Conservation (phyloP, 2,329 filamentous ascomycete species). For the Nectriaceae sp. region DNA sequence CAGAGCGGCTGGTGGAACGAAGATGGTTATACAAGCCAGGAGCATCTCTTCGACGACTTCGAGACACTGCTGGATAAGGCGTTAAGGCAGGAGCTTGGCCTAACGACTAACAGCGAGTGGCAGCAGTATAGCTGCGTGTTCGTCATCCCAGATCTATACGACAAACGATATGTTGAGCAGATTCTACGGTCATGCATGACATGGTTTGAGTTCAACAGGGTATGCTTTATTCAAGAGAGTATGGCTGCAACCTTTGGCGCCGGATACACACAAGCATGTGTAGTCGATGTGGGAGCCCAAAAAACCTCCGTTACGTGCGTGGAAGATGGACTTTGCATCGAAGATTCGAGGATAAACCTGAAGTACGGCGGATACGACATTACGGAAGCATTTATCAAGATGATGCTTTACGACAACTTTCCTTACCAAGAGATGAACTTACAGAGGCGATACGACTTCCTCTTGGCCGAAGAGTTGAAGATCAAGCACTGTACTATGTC, state of each 20-base stretch:
- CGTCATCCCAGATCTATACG: slow-evolving; percentile 94
- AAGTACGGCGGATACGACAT: slow-evolving; percentile 94
- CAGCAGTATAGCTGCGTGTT: slow-evolving; percentile 94
- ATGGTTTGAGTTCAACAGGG: slow-evolving; percentile 84
- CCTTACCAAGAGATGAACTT: slow-evolving; percentile 95
- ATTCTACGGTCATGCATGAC: slow-evolving; percentile 82
- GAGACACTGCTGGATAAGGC: slow-evolving; percentile 85
- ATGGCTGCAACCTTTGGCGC: slow-evolving; percentile 93
- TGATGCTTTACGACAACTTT: slow-evolving; percentile 97
- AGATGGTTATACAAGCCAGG: slow-evolving; percentile 78
- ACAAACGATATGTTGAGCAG: slow-evolving; percentile 87
- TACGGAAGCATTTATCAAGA: slow-evolving; percentile 92
- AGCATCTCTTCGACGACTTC: slow-evolving; percentile 83
- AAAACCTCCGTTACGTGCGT: slow-evolving; percentile 98
- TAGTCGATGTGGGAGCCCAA: slow-evolving; percentile 94
- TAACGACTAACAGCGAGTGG: slow-evolving; percentile 79
- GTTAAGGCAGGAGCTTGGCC: slow-evolving; percentile 79
- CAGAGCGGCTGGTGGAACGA: slow-evolving; percentile 88
- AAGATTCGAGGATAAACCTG: slow-evolving; percentile 92
- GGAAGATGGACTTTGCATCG: slow-evolving; percentile 91
- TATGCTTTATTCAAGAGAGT: slow-evolving; percentile 96
- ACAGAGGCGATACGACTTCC: slow-evolving; percentile 83
- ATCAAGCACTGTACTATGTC: slow-evolving; percentile 90
- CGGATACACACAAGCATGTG: slow-evolving; percentile 89
- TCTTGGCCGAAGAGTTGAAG: slow-evolving; percentile 94